phyloP scores from a whole-genome alignment of 192 early-diverging fungal species.

The Entophlyctis luteolus region DNA sequence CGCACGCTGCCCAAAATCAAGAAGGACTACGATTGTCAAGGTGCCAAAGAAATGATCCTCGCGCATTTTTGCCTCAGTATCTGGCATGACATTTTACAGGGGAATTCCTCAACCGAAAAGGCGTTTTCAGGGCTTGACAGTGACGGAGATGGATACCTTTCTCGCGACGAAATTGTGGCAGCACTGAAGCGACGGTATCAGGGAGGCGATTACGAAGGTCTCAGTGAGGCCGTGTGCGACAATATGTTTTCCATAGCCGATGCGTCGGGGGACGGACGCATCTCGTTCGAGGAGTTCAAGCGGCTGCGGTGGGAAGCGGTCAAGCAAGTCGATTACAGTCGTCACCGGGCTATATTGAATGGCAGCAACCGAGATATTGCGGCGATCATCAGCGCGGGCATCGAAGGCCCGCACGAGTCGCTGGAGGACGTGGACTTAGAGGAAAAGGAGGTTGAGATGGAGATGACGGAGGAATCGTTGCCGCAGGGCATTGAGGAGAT shows the following conservation, averaged over 20 bases:
- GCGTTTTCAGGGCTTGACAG: neutral
- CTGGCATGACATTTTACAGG: neutral
- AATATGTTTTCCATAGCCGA: constrained; percentile 17
- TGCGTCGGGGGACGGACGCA: neutral
- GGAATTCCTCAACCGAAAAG: no score
- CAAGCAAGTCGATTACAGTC: neutral
- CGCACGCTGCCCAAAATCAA: neutral
- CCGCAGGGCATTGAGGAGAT: no score
- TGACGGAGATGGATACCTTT: neutral
- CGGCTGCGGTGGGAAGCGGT: neutral
- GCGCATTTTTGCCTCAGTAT: constrained; percentile 7
- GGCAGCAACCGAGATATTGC: neutral
- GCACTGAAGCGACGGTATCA: neutral
- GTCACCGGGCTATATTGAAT: neutral
- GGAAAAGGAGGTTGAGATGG: neutral
- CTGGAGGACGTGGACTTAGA: neutral
- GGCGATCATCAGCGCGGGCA: neutral
- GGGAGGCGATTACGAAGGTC: neutral
- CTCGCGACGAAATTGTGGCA: neutral
- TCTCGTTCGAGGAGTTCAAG: neutral
- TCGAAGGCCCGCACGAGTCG: neutral
- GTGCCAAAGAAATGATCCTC: constrained; percentile 15
- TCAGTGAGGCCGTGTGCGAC: neutral
- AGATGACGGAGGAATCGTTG: no score
- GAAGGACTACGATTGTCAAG: constrained; percentile 4